These are phyloP conservation scores for Chondrus crispus DNA, from an alignment of 23 red algal genomes.

Conservation along the genomic window DNA sequence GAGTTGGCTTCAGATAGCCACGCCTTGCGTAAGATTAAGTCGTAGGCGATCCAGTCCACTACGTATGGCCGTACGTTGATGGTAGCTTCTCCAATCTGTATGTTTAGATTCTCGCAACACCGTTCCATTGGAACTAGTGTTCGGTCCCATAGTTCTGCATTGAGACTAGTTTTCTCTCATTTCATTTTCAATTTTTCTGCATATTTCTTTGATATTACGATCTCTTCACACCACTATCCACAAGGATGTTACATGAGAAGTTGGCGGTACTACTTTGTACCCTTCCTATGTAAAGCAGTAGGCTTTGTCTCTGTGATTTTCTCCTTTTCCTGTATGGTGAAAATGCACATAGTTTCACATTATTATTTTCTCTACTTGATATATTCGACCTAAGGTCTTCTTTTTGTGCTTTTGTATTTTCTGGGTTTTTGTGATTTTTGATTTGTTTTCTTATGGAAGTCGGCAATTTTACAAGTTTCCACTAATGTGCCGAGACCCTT, in stretches of 20 bases:
- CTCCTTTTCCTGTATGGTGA: not conserved
- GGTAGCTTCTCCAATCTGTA: not conserved
- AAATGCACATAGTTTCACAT: not conserved
- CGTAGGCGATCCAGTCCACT: constrained; percentile 36
- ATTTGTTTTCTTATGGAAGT: not conserved
- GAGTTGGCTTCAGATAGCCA: not conserved
- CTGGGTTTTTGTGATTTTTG: not conserved
- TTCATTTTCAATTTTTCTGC: not conserved
- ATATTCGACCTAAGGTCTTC: too few species aligned
- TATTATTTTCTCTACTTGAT: too few species aligned
- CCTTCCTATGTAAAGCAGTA: not conserved
- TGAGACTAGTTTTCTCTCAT: not conserved
- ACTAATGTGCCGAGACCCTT: not conserved
- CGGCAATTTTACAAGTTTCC: not conserved
- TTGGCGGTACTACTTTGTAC: not conserved
- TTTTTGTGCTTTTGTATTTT: not conserved
- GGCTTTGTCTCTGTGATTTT: not conserved
- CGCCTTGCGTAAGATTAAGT: not conserved
- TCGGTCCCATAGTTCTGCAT: constrained; percentile 20
- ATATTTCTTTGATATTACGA: not conserved
- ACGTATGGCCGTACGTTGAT: not conserved
- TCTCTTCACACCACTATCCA: not conserved
- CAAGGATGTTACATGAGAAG: not conserved
- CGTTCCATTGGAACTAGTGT: constrained; percentile 37
- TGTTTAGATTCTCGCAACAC: constrained; percentile 19